These are phyloP conservation scores for Scleromitrula shiraiana DNA, from an alignment of 2,329 filamentous ascomycete species.

Conservation along the genomic window DNA sequence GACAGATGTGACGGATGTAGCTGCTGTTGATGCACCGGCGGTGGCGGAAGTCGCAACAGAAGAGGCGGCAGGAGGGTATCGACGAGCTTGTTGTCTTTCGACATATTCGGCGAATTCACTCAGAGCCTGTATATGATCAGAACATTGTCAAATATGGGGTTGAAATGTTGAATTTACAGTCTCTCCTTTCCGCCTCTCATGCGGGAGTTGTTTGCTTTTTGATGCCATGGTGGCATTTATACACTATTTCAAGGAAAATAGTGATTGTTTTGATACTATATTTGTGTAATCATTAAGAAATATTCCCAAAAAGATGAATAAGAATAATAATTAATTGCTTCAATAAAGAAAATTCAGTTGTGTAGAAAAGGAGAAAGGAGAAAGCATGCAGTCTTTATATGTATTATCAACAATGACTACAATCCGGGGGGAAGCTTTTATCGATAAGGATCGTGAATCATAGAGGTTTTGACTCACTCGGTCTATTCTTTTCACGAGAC, in stretches of 20 bases:
- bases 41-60: conserved; percentile 12
- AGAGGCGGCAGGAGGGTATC: conserved; percentile 42
- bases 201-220: conserved; percentile 52
- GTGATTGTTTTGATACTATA: conserved; percentile 10
- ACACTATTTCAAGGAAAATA: background rate
- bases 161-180: conserved; percentile 47
- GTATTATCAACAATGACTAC: conserved; percentile 4
- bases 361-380: background rate
- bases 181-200: conserved; percentile 82
- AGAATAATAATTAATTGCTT: too few species aligned
- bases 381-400: background rate
- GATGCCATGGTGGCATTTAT: conserved; percentile 35
- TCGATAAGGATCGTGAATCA: conserved; percentile 27
- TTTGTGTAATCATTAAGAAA: conserved; percentile 15
- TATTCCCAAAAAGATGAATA: background rate
- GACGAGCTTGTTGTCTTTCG: conserved; percentile 79
- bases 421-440: conserved; percentile 22
- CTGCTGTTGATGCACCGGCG: conserved; percentile 12
- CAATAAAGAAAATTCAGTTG: background rate
- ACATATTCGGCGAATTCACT: conserved; percentile 98
- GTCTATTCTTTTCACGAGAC: background rate
- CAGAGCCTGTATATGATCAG: conserved; percentile 48
- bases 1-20: conserved; percentile 13
- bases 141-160: background rate
- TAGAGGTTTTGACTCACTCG: conserved; percentile 16